Conservation (phyloP, 1,139 yeast genomes). For the Hyphopichia wangnamkhiaoensis region DNA sequence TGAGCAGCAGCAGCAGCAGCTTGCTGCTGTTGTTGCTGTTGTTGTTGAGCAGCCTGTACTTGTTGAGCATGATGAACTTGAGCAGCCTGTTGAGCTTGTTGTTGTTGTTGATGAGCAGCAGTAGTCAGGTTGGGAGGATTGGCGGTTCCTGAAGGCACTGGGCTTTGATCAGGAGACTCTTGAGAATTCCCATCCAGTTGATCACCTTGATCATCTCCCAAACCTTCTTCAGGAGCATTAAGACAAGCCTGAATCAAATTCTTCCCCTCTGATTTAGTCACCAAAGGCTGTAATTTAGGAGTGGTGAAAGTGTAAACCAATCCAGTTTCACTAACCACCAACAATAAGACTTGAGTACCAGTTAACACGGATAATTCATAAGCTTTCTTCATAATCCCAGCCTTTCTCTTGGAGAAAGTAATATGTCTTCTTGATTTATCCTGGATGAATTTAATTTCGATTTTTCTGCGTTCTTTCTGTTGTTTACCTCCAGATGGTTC, state of each 20-base stretch:
- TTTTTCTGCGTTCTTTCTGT: conserved; percentile 87
- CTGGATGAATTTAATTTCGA: conserved; percentile 94
- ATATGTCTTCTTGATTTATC: conserved; percentile 97
- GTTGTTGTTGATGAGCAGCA: conserved; percentile 39
- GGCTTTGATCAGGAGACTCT: conserved; percentile 43
- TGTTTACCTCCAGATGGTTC: conserved; percentile 55
- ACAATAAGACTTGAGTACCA: conserved; percentile 90
- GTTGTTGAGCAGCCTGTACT: conserved; percentile 16
- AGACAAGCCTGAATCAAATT: conserved; percentile 95
- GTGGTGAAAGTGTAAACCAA: conserved; percentile 98
- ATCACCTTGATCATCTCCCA: conserved; percentile 63
- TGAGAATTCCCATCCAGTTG: conserved; percentile 56
- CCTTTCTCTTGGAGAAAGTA: conserved; percentile 95
- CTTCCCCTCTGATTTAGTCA: conserved; percentile 95
- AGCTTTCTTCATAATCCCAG: conserved; percentile 98
- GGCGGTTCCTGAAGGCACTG: conserved; percentile 22
- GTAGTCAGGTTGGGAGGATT: conserved; percentile 9
- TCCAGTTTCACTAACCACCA: conserved; percentile 97
- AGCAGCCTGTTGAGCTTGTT: conserved; percentile 31
- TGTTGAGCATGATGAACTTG: conserved; percentile 24
- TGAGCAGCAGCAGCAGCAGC: conserved; percentile 32
- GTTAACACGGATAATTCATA: conserved; percentile 94
- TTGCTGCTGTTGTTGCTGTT: conserved; percentile 18
- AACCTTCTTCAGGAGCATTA: conserved; percentile 81
- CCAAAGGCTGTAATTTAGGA: conserved; percentile 95